Conservation (phyloP, 2,329 filamentous ascomycete genomes). For the Clathrospora elynae region DNA sequence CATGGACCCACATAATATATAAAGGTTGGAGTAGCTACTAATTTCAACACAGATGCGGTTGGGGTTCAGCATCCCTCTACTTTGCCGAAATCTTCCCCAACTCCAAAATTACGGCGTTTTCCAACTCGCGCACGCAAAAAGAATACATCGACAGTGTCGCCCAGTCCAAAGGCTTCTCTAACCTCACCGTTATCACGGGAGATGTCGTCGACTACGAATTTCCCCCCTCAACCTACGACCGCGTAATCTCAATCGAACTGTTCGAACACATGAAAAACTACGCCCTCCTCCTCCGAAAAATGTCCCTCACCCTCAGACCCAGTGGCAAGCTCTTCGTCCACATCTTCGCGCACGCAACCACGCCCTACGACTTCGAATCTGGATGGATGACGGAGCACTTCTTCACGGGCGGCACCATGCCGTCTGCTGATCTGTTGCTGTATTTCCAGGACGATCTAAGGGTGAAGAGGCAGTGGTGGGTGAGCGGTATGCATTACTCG, state of each 20-base stretch:
- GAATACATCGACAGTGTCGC: constrained; percentile 67
- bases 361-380: constrained; percentile 71
- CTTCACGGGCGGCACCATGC: constrained; percentile 76
- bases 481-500: constrained; percentile 70
- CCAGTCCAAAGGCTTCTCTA: constrained; percentile 60
- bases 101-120: constrained; percentile 68
- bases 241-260: constrained; percentile 71
- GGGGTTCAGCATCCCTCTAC: constrained; percentile 69
- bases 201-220: constrained; percentile 71
- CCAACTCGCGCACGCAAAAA: constrained; percentile 72
- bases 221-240: constrained; percentile 62
- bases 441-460: constrained; percentile 69
- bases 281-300: constrained; percentile 67
- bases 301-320: constrained; percentile 63
- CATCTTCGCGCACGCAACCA: constrained; percentile 67
- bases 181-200: constrained; percentile 68
- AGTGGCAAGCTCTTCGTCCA: constrained; percentile 72
- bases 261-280: constrained; percentile 83
- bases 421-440: constrained; percentile 67
- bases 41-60: constrained; percentile 61
- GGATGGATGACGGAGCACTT: constrained; percentile 78
- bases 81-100: constrained; percentile 69
- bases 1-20: too few species aligned
- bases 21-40: too few species aligned
- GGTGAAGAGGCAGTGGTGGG: constrained; percentile 71